Evolutionary conservation across 75 land plant genomes (phyloP), one percentile per base, ranked within the genome.

Genomic region (Pinus tabuliformis): DNA sequence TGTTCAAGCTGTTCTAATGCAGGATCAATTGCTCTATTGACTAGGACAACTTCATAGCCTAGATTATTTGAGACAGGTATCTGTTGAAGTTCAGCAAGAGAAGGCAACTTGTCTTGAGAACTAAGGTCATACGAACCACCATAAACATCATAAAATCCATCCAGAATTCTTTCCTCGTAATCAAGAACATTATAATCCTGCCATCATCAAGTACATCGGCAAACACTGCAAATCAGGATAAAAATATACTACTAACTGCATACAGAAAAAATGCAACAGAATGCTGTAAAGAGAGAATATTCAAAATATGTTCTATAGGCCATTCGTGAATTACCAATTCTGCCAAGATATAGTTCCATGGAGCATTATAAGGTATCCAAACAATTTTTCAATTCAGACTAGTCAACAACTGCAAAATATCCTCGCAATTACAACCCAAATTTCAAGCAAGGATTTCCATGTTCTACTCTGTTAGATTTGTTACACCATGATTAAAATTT

Each of bases 81-180:
- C 72, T 88, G 84, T 58, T 76, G 54, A 64, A 93, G 84, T 58
- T 93, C 91, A 1, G 64, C 11, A 18, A 93, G 78, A 57, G 91
- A 87, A 60, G 95, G 95, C 86, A 93, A 78, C 56, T 76, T 87
- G 54, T 85, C 86, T 59, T 83, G 82, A 24, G 26, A 77, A 70
- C 79, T 30, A 4, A 78, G 62, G 70, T 87, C 85, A 36, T 78
- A 70, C 3, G 85, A 78, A 72, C 85, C 75, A 9, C 79, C 86
- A 81, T 75, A 83, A 16, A 91, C 81, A 81, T 93, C 95, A 81
- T 89, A 91, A 73, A 93, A 93, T 33, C 95, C 95, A 85, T 93
- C 91, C 36, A 82, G 78, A 17, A 93, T 83, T 73, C 74, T 91
- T 58, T 93, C 95, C 22, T 87, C 87, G 65, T 91, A 93, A 66